phyloP scores from a whole-genome alignment of 2,329 filamentous ascomycete species.

The Akanthomyces dipterigenus region DNA sequence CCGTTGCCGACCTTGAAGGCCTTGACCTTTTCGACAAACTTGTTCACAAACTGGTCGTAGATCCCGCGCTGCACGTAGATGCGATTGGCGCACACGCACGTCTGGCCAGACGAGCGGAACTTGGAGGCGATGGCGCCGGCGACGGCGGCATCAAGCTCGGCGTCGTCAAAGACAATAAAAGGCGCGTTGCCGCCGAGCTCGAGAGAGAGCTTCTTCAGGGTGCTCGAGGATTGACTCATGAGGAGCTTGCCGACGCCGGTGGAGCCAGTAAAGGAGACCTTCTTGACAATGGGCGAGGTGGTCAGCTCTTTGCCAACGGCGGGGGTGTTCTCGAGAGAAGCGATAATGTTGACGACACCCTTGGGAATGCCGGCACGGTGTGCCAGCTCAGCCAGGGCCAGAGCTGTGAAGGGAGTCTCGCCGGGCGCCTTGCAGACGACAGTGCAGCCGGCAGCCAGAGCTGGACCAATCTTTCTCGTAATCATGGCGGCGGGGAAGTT shows the following conservation, averaged over 20 bases:
- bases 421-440: constrained; percentile 86
- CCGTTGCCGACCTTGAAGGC: constrained; percentile 70
- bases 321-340: constrained; percentile 69
- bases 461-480: constrained; percentile 62
- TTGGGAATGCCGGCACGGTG: constrained; percentile 82
- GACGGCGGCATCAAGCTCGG: constrained; percentile 80
- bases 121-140: constrained; percentile 78
- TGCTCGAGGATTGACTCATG: constrained; percentile 82
- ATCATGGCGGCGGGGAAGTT: constrained; percentile 81
- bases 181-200: constrained; percentile 93
- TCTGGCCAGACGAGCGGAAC: constrained; percentile 92
- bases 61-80: constrained; percentile 73
- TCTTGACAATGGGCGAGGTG: constrained; percentile 65
- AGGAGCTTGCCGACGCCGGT: constrained; percentile 64
- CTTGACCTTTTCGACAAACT: constrained; percentile 65
- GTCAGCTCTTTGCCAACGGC: constrained; percentile 73
- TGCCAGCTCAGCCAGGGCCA: constrained; percentile 80
- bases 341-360: constrained; percentile 87
- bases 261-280: constrained; percentile 90
- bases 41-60: constrained; percentile 66
- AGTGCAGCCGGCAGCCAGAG: constrained; percentile 89
- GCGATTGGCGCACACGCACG: constrained; percentile 84
- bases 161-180: constrained; percentile 95
- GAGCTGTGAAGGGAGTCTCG: constrained; percentile 86
- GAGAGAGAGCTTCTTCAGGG: constrained; percentile 76